Conservation (phyloP, 2,329 filamentous ascomycete species). For the Monosporascus sp. region DNA sequence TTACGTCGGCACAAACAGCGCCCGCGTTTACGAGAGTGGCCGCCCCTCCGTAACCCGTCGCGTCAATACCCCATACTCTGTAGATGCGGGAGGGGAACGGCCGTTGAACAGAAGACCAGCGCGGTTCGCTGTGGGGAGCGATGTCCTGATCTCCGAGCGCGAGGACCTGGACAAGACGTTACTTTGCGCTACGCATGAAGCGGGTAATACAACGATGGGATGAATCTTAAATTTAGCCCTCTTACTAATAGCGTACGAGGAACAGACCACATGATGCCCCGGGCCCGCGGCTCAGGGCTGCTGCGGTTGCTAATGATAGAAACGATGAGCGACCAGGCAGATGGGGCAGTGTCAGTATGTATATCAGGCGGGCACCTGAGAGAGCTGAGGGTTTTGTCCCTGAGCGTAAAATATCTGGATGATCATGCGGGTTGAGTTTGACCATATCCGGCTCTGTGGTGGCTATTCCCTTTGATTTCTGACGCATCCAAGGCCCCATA, state of each 20-base stretch:
- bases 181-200: background rate
- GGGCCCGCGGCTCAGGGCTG: background rate
- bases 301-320: background rate
- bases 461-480: no score
- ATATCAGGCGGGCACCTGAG: background rate
- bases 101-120: no score
- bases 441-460: no score
- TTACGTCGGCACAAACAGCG: background rate
- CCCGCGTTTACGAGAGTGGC: background rate
- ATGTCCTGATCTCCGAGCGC: no score
- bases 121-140: no score
- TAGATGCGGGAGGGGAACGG: no score
- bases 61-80: no score
- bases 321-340: background rate
- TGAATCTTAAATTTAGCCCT: background rate
- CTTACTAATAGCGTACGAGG: background rate
- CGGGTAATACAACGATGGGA: background rate
- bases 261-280: background rate
- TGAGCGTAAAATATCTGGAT: background rate
- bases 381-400: background rate
- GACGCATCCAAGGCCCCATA: background rate
- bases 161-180: background rate
- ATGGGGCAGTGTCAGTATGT: no score
- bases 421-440: no score
- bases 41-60: no score